Evolutionary conservation across 2,329 filamentous ascomycete species (phyloP), one percentile per base, ranked within the genome.

Genomic region (Arthroderma sp.): DNA sequence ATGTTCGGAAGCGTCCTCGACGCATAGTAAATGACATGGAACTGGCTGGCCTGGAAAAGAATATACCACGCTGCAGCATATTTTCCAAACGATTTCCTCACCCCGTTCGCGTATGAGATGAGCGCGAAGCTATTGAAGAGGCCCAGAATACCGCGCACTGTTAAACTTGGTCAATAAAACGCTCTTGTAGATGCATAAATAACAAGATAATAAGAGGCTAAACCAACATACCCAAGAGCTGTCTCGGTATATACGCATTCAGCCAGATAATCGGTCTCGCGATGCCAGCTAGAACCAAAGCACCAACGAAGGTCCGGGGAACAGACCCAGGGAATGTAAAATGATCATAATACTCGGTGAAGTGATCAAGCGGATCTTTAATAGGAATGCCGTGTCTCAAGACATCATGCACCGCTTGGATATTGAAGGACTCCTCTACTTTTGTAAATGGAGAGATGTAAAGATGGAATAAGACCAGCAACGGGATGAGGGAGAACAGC

Each of bases 371-470:
- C 15, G 41, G 41, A 42, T 76, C 68, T 3, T 69, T 58, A 15
- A 64, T 60, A 0, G 85, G 85, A 1, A 85, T 78, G 27, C 87
- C 87, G 60, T 91, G 86, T 33, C 76, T 74, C 48, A 94, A 64
- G 32, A 98, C 82, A 61, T 98, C 91, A 63, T 96, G 91, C 3
- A 80, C 76, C 4, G 91, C 91, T 63, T 98, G 91, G 47, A 96
- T 78, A 62, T 94, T 94, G 75, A 98, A 96, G 0, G 89, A 96
- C 65, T 98, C 91, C 63, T 98, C 91, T 48, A 98, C 91, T 64
- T 98, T 98, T 46, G 88, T 95, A 68, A 93, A 89, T 1, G 91
- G 91, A 7, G 88, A 78, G 27, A 79, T 61, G 49, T 78, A 57
- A 45, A 94, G 77, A 62, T 94, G 85, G 44, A 83, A 45, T 47